Evolutionary conservation across 1,284 basidiomycete genomes (phyloP), one percentile per base, ranked within the genome.

Genomic region (Gomphus bonarii): DNA sequence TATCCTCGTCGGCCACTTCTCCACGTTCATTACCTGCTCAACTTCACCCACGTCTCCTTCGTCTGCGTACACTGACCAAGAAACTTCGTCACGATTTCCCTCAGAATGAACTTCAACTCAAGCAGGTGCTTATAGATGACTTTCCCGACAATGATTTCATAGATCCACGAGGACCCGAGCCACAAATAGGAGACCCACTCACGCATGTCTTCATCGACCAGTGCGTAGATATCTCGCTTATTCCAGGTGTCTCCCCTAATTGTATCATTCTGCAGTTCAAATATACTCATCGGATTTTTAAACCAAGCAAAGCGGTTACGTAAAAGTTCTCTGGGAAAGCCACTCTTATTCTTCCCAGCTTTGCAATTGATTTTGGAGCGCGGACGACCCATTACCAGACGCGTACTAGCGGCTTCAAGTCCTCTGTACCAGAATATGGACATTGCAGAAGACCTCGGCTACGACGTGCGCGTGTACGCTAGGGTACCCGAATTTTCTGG

Each of bases 151-250:
- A 60, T 33, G 56, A 67, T 63, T 54, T 69, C 66, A 68, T 72
- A 22, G 69, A 74, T 50, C 74, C 76, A 33, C 72, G 78, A 54
- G 79, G 77, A 35, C 77, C 76, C 22, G 67, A 68, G n/a, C 73
- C 75, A 14, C 64, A 64, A 40, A 64, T 72, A 28, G 74, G 73
- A 43, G 83, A 87, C 63, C 77, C 79, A 11, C 67, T 84, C 61
- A 80, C 88, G 47, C 89, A 94, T 70, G 79, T 93, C 62, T 93
- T 92, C 69, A 78, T 94, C 61, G 91, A 94, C 68, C 88, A 93
- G 88, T 91, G 64, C 64, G 79, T 70, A 35, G 16, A 9, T 10
- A 40, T 54, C 49, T 53, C 22, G 57, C 61, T 59, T 54, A 44
- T 14, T 59, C 47, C 51, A 57, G 8, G 52, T 52, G 35, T 50